phyloP scores from a whole-genome alignment of 306 rosid species.

The Alnus rubra region DNA sequence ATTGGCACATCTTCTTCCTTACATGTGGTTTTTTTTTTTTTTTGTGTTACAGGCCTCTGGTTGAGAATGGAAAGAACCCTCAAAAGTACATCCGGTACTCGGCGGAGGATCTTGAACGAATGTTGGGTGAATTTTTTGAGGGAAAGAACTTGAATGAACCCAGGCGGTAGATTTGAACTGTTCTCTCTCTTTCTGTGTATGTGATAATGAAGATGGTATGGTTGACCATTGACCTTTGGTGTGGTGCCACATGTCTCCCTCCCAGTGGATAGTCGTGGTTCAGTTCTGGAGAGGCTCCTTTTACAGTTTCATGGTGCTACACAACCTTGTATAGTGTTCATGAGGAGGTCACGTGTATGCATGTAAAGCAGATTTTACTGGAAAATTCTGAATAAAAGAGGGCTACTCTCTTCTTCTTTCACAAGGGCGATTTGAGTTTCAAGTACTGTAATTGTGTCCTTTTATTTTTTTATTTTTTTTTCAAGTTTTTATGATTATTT shows the following conservation, averaged over 20 bases:
- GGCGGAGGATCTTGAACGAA: slow-evolving; percentile 87
- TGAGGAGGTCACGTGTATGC: too few species aligned
- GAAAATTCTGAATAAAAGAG: neutral
- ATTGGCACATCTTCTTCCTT: slow-evolving; percentile 17
- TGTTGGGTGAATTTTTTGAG: slow-evolving; percentile 95
- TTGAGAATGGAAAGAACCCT: slow-evolving; percentile 86
- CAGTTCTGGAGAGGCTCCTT: neutral
- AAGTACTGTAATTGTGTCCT: neutral
- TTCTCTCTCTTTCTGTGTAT: neutral
- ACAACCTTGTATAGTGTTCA: neutral
- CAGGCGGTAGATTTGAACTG: slow-evolving; percentile 42
- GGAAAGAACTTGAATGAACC: slow-evolving; percentile 78
- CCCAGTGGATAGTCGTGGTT: neutral
- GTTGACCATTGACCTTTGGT: neutral
- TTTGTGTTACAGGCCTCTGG: slow-evolving; percentile 57
- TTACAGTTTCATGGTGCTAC: neutral
- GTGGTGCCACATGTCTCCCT: neutral
- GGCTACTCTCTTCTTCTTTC: neutral
- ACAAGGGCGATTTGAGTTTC: too few species aligned
- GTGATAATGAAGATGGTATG: neutral
- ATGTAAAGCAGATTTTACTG: neutral
- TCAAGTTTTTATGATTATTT: neutral
- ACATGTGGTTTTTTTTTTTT: slow-evolving; percentile 11
- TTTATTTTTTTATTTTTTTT: neutral
- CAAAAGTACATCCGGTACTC: slow-evolving; percentile 79